A percentile compares a stretch with the other conserved stretches of the same genome.
phyloP scores from a whole-genome alignment of 2,329 filamentous ascomycete genomes.

The Zasmidium angulare region DNA sequence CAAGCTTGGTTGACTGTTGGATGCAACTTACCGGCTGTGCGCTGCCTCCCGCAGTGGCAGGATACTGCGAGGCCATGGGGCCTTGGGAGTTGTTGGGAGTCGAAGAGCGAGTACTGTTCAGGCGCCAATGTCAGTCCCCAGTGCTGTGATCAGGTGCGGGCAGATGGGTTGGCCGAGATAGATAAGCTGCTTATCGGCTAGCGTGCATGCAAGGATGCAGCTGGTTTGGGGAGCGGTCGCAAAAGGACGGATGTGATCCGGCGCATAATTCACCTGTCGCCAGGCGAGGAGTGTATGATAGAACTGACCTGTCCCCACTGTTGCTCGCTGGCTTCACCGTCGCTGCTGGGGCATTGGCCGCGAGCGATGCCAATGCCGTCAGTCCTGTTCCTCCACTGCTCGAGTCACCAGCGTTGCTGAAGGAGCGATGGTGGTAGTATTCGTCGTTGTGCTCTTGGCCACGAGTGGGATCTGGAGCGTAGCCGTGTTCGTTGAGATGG shows the following conservation, averaged over 20 bases:
- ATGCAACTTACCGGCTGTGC: conserved; percentile 54
- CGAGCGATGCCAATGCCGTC: conserved; percentile 26
- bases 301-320: conserved; percentile 10
- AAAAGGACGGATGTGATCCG: neutral
- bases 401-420: neutral
- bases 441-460: conserved; percentile 23
- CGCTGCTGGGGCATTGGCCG: conserved; percentile 25
- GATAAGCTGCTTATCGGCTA: neutral
- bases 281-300: neutral
- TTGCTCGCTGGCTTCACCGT: conserved; percentile 10
- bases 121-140: neutral
- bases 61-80: conserved; percentile 48
- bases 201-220: neutral
- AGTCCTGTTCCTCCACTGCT: conserved; percentile 1
- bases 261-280: neutral
- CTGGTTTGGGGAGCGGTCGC: neutral
- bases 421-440: neutral
- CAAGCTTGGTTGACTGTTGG: conserved; percentile 1
- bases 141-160: neutral
- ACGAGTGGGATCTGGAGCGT: neutral
- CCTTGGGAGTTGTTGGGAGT: conserved; percentile 35
- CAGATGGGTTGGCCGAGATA: neutral
- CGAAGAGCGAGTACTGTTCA: conserved; percentile 27
- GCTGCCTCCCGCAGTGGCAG: conserved; percentile 61
- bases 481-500: neutral